phyloP scores from a whole-genome alignment of 2,329 filamentous ascomycete genomes.

The Fusarium scirpi region DNA sequence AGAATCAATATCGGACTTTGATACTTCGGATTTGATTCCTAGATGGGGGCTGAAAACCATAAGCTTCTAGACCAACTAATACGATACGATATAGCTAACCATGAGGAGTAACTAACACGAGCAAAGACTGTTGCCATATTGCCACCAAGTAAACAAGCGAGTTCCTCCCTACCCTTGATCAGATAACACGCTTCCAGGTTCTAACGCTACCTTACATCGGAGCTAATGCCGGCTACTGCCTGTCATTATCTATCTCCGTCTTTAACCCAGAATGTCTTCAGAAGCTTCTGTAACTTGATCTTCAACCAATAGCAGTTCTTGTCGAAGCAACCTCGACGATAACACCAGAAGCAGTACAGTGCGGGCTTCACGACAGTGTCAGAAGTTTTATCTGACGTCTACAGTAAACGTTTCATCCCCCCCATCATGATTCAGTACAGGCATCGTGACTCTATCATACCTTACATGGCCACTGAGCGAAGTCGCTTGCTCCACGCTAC shows the following conservation, averaged over 20 bases:
- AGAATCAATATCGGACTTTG: background rate
- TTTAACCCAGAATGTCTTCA: conserved; percentile 1
- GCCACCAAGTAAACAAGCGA: background rate
- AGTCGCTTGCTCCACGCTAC: conserved; percentile 27
- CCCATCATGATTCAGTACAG: conserved; percentile 5
- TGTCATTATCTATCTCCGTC: conserved; percentile 12
- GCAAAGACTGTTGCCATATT: conserved; percentile 7
- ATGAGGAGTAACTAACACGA: conserved; percentile 15
- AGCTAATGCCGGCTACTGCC: conserved; percentile 9
- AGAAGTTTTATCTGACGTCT: conserved; percentile 14
- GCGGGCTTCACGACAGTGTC: conserved; percentile 31
- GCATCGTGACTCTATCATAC: conserved; percentile 22
- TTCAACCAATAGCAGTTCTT: background rate
- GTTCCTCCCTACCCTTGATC: conserved; percentile 19
- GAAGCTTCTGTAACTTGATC: conserved; percentile 6
- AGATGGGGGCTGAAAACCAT: background rate
- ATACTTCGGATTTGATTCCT: background rate
- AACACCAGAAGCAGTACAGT: conserved; percentile 33
- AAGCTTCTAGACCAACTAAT: background rate
- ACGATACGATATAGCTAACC: background rate
- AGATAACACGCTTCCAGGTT: conserved; percentile 20
- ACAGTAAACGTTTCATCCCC: conserved; percentile 40
- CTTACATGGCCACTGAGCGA: conserved; percentile 27
- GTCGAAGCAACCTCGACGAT: conserved; percentile 23
- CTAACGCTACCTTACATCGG: conserved; percentile 40